Evolutionary conservation across 2,329 filamentous ascomycete species (phyloP).

Genomic region (Elsinoe arachidis): DNA sequence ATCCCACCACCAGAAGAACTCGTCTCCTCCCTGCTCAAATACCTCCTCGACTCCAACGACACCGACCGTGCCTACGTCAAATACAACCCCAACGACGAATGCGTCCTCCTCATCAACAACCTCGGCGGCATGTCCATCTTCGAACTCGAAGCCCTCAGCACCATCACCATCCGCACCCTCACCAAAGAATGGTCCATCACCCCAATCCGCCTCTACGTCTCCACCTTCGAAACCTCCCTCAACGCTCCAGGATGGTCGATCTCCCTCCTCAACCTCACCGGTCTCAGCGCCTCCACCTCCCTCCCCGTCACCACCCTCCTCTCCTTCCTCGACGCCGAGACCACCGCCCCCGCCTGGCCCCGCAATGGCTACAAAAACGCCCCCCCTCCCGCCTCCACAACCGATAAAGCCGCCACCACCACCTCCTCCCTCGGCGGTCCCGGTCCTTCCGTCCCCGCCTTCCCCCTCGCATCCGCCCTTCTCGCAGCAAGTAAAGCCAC

Average conservation of each 20-base stretch:
- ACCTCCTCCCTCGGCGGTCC: constrained; percentile 16
- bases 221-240: constrained; percentile 44
- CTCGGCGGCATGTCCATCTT: constrained; percentile 41
- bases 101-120: constrained; percentile 42
- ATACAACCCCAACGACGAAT: constrained; percentile 38
- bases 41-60: constrained; percentile 41
- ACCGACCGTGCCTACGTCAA: constrained; percentile 42
- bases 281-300: constrained; percentile 35
- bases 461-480: constrained; percentile 31
- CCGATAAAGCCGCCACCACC: constrained; percentile 11
- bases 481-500: constrained; percentile 38
- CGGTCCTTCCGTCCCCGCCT: constrained; percentile 22
- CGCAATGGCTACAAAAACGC: constrained; percentile 34
- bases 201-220: constrained; percentile 40
- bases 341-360: constrained; percentile 45
- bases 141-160: constrained; percentile 41
- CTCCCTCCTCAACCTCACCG: constrained; percentile 44
- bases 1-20: constrained; percentile 43
- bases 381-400: neutral
- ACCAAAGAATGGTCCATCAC: constrained; percentile 41
- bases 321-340: constrained; percentile 41
- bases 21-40: constrained; percentile 40
- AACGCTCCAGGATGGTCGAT: constrained; percentile 50
- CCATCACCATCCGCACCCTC: constrained; percentile 33
- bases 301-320: constrained; percentile 36